A percentile compares a stretch with the other conserved stretches of the same genome.
Conservation (phyloP, 345 rosid genomes). For the Tarenaya hassleriana region DNA sequence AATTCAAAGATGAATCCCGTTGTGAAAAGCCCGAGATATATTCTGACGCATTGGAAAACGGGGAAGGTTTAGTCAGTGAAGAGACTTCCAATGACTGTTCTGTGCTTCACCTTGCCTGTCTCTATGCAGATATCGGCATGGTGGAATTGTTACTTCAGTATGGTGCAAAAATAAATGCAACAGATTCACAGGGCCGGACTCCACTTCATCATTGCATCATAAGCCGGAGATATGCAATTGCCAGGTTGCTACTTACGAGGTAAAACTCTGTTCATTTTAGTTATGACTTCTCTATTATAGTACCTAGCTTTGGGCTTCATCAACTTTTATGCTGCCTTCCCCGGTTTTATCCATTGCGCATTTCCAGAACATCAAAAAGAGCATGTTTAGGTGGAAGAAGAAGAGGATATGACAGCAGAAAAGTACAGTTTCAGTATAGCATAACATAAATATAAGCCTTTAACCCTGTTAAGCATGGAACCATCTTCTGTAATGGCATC, state of each 20-base stretch:
- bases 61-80: slow-evolving; percentile 30
- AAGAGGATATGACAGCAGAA: too few relatives aligned
- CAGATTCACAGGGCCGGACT: slow-evolving; percentile 48
- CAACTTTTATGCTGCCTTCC: too few relatives aligned
- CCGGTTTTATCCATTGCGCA: too few relatives aligned
- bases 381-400: too few relatives aligned
- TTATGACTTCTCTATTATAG: too few relatives aligned
- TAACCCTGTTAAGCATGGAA: too few relatives aligned
- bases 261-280: slow-evolving; percentile 16
- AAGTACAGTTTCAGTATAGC: too few relatives aligned
- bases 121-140: slow-evolving; percentile 68
- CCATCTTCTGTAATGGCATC: too few relatives aligned
- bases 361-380: too few relatives aligned
- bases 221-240: slow-evolving; percentile 45
- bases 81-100: slow-evolving; percentile 50
- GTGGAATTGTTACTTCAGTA: slow-evolving; percentile 70
- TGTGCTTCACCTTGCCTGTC: slow-evolving; percentile 77
- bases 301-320: too few relatives aligned
- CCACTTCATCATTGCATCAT: slow-evolving; percentile 58
- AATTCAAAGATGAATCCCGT: slow-evolving; percentile 35
- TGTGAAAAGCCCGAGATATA: slow-evolving; percentile 31
- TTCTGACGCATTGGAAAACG: slow-evolving; percentile 5
- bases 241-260: slow-evolving; percentile 63
- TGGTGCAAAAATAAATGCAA: slow-evolving; percentile 57
- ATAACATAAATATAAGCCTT: too few relatives aligned